Evolutionary conservation across 345 rosid genomes (phyloP).

Genomic region (Pugionium cornutum): DNA sequence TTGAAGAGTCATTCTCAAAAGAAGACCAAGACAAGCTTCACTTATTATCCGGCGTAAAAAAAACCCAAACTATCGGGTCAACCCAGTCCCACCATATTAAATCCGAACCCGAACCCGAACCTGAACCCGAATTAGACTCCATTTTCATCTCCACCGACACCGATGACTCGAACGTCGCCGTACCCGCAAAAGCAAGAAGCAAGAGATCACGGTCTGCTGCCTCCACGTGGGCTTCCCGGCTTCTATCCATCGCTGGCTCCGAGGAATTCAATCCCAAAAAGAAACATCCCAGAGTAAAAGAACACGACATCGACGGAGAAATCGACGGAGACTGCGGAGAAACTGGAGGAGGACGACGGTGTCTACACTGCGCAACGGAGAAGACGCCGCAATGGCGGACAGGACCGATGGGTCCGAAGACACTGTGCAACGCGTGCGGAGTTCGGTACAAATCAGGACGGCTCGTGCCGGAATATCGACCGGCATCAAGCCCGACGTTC

Average conservation of each 20-base stretch:
- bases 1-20: conserved; percentile 92
- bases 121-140: conserved; percentile 38
- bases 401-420: conserved; percentile 45
- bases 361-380: conserved; percentile 41
- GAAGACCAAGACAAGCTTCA: conserved; percentile 88
- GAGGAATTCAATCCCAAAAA: conserved; percentile 22
- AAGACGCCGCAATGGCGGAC: conserved; percentile 47
- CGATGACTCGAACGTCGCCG: conserved; percentile 50
- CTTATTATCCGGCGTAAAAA: conserved; percentile 64
- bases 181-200: conserved; percentile 94
- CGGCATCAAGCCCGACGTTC: conserved; percentile 42
- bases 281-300: conserved; percentile 39
- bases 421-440: conserved; percentile 80
- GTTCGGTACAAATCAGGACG: conserved; percentile 42
- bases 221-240: conserved; percentile 83
- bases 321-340: conserved; percentile 26
- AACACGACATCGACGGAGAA: conserved; percentile 32
- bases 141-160: conserved; percentile 25
- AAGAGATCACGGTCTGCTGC: conserved; percentile 87
- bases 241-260: conserved; percentile 40
- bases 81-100: conserved; percentile 37
- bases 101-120: conserved; percentile 27
- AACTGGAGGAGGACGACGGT: conserved; percentile 40
- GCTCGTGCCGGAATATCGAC: conserved; percentile 43
- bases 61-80: conserved; percentile 47